Evolutionary conservation across 768 basidiomycete genomes (phyloP).

Genomic region (Termitomyces sp.): DNA sequence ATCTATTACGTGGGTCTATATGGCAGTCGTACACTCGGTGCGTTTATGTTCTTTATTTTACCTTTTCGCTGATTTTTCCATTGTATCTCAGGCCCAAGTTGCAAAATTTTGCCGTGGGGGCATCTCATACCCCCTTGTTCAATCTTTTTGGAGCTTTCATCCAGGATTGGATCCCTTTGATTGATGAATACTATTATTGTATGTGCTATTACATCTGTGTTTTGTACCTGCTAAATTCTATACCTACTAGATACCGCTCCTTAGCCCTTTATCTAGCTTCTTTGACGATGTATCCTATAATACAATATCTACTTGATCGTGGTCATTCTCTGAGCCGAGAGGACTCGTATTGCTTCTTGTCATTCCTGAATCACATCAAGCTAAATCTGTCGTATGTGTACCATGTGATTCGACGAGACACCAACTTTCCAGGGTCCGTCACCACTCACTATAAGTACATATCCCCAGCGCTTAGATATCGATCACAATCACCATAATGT

Average conservation of each 20-base stretch:
- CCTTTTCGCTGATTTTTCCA: constrained; percentile 6
- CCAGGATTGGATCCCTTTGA: constrained; percentile 85
- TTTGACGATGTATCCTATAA: constrained; percentile 15
- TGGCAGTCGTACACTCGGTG: constrained; percentile 81
- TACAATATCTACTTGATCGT: constrained; percentile 1
- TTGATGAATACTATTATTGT: constrained; percentile 93
- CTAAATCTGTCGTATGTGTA: constrained; percentile 3
- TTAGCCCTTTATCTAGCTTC: constrained; percentile 18
- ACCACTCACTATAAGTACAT: background rate
- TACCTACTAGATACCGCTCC: constrained; percentile 37
- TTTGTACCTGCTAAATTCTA: constrained; percentile 5
- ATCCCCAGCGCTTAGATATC: background rate
- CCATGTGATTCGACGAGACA: constrained; percentile 13
- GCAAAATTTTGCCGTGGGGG: constrained; percentile 54
- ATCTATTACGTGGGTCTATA: constrained; percentile 80
- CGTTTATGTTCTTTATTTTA: constrained; percentile 16
- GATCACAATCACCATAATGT: constrained; percentile 20
- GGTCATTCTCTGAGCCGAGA: background rate
- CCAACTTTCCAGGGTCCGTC: background rate
- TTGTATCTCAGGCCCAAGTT: constrained; percentile 60
- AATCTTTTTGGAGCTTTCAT: constrained; percentile 68
- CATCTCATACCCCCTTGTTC: constrained; percentile 57
- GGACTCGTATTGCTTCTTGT: background rate
- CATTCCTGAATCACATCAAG: background rate
- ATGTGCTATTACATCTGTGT: constrained; percentile 28